Evolutionary conservation across 257 asterid species (phyloP).

Genomic region (Gentiana macrophylla): DNA sequence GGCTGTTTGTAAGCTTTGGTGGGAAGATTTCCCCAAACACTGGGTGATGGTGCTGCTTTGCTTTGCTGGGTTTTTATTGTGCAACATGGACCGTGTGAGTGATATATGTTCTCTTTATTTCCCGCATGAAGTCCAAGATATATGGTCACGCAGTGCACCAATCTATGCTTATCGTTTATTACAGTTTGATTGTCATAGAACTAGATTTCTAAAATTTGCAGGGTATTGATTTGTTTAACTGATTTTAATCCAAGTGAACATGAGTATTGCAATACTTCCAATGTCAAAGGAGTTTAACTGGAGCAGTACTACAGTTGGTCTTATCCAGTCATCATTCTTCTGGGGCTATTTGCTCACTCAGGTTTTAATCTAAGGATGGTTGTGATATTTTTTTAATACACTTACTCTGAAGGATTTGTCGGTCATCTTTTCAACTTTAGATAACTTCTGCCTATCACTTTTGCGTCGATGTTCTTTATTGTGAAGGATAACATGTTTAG

Average conservation of each 20-base stretch:
- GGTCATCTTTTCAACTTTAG: no score
- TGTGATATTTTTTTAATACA: no score
- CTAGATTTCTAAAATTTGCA: no score
- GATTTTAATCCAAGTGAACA: slow-evolving; percentile 60
- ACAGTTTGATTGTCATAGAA: not conserved
- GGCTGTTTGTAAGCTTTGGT: slow-evolving; percentile 60
- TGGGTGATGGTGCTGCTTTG: slow-evolving; percentile 94
- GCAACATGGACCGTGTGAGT: slow-evolving; percentile 99
- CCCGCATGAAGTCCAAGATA: not conserved
- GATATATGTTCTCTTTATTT: not conserved
- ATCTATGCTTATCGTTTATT: no score
- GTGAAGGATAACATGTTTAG: no score
- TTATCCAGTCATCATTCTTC: slow-evolving; percentile 95
- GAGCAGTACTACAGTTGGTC: slow-evolving; percentile 96
- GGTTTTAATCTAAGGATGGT: slow-evolving; percentile 24
- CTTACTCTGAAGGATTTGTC: no score
- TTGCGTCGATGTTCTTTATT: no score
- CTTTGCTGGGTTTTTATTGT: slow-evolving; percentile 76
- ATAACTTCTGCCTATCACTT: no score
- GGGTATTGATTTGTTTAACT: not conserved
- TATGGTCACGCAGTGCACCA: not conserved
- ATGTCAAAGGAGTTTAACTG: slow-evolving; percentile 97
- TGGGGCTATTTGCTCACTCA: slow-evolving; percentile 99
- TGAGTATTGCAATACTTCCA: slow-evolving; percentile 98
- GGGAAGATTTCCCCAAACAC: slow-evolving; percentile 79